Evolutionary conservation across 2,329 filamentous ascomycete species (phyloP), one percentile per base, ranked within the genome.

Genomic region (Tolypocladium tropicale): DNA sequence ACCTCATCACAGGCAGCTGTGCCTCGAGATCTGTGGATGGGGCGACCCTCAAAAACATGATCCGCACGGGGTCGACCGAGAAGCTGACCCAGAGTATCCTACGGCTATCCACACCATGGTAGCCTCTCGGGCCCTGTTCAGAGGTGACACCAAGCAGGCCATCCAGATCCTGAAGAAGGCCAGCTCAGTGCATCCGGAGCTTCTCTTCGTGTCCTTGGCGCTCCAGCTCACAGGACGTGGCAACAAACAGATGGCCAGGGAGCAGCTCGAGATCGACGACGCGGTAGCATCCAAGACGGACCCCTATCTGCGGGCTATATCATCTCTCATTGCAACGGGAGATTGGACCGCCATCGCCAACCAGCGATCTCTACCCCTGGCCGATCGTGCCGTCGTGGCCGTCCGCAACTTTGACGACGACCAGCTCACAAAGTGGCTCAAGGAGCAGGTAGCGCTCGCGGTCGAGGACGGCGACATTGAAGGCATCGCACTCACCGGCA

Each of bases 241-340:
- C 14, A 74, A 75, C 56, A 72, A 70, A 50, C 68, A 70, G 43
- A 62, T 74, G 4, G 70, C 70, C 46, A 76, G 76, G 58, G 75
- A 77, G 59, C 73, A 79, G 58, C 73, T 84, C 28, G 80, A 83
- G 62, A 81, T 83, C 62, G 81, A 84, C 65, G 79, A 81, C 56
- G 74, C 74, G 2, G 75, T 82, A 16, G 80, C 83, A 30, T 82
- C 80, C 57, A 81, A 86, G 58, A 84, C 85, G 0, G 88, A 94
- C 63, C 86, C 89, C 0, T 93, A 92, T 65, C 79, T 94, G 28
- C 85, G 89, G 55, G 89, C 88, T 6, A 86, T 94, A 52, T 89
- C 90, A 28, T 84, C 85, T 3, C 84, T 89, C 61, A 88, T 94
- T 58, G 84, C 86, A 11, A 89, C 85, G 0, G 86, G 86, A 5